A percentile compares a stretch with the other conserved stretches of the same genome.
Evolutionary conservation across 139 green algal species (phyloP).

Genomic region (Picochlorum sp.): DNA sequence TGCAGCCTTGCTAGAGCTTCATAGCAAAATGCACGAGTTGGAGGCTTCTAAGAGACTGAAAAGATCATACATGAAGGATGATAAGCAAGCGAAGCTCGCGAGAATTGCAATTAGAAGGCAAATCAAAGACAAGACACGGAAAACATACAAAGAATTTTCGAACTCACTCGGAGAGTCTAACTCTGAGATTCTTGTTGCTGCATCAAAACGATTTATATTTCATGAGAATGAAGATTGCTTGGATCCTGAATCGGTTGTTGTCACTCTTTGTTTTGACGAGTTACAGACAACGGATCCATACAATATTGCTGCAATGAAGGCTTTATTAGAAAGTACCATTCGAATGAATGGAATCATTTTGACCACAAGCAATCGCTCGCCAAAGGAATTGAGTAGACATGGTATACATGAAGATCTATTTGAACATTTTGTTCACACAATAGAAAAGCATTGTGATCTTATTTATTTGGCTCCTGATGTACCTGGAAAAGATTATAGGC

Average conservation of each 20-base stretch:
- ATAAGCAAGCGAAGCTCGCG: constrained; percentile 32
- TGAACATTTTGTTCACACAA: constrained; percentile 18
- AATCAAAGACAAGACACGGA: constrained; percentile 10
- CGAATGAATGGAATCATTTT: constrained; percentile 23
- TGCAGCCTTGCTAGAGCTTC: constrained; percentile 61
- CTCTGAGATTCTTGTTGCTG: constrained; percentile 29
- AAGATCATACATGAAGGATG: too few relatives aligned
- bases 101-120: constrained; percentile 36
- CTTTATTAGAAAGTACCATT: constrained; percentile 25
- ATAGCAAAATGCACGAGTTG: constrained; percentile 40
- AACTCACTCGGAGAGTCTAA: constrained; percentile 34
- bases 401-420: constrained; percentile 36
- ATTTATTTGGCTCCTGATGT: too few relatives aligned
- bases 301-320: constrained; percentile 54
- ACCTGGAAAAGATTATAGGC: constrained; percentile 19
- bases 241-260: constrained; percentile 4
- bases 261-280: constrained; percentile 70
- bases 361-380: constrained; percentile 25
- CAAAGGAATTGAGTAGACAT: constrained; percentile 15
- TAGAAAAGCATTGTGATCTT: constrained; percentile 16
- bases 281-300: constrained; percentile 60
- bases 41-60: constrained; percentile 15
- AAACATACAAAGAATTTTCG: constrained; percentile 3
- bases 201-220: constrained; percentile 40
- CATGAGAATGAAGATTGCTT: too few relatives aligned